Percentiles rank a stretch among this genome's conserved stretches.
Conservation (phyloP, 73 alveolate species). For the Uronychia binucleata region DNA sequence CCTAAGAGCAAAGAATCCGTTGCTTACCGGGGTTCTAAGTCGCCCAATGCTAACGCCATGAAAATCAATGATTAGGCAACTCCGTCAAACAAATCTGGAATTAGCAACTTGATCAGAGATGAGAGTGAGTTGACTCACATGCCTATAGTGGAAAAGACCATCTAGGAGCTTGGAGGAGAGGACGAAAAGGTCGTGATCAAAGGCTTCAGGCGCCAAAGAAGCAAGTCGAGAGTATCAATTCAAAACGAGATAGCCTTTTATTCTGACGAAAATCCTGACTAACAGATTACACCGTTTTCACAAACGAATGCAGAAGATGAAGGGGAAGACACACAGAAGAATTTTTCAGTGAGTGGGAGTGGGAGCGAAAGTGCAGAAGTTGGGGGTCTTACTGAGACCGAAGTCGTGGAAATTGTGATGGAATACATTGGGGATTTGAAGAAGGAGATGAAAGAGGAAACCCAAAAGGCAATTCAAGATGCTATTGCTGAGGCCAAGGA, state of each 20-base stretch:
- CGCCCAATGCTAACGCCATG: background rate
- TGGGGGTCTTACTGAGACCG: background rate
- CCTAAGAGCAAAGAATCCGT: background rate
- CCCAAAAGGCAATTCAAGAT: background rate
- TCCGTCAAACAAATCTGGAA: background rate
- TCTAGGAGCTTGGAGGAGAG: too few relatives aligned
- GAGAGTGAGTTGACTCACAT: too few relatives aligned
- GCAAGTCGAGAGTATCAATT: background rate
- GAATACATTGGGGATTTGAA: background rate
- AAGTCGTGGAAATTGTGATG: background rate
- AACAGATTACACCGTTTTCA: background rate
- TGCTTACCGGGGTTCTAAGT: background rate
- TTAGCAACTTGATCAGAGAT: too few relatives aligned
- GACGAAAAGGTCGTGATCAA: too few relatives aligned
- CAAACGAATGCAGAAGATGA: background rate
- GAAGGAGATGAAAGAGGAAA: background rate
- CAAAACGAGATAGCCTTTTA: background rate
- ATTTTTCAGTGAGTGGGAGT: background rate
- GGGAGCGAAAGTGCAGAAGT: background rate
- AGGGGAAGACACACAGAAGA: background rate
- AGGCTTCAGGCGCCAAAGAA: too few relatives aligned
- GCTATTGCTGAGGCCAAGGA: background rate
- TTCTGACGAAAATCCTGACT: background rate
- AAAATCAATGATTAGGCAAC: background rate
- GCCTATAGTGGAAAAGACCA: too few relatives aligned